phyloP scores from a whole-genome alignment of 116 monocot genomes.

The Cymodocea nodosa region DNA sequence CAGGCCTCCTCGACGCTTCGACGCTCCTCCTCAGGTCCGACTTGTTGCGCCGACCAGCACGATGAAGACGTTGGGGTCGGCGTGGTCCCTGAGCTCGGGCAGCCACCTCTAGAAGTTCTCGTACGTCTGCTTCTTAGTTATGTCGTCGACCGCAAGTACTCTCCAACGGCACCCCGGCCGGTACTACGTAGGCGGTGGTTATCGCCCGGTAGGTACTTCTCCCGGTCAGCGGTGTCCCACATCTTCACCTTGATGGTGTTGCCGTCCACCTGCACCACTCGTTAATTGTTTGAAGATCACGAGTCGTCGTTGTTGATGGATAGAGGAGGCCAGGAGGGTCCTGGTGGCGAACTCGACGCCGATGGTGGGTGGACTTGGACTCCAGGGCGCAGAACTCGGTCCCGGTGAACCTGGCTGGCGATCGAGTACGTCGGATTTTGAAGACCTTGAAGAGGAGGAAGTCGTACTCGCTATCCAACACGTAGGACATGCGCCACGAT shows the following conservation, averaged over 20 bases:
- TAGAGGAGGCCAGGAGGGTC: neutral
- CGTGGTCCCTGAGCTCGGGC: constrained; percentile 69
- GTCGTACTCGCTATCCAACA: constrained; percentile 2
- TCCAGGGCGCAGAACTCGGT: constrained; percentile 8
- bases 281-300: too few relatives aligned
- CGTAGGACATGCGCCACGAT: constrained; percentile 4
- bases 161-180: constrained; percentile 19
- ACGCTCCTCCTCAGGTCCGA: constrained; percentile 49
- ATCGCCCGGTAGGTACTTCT: constrained; percentile 57
- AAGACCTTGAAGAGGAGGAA: constrained; percentile 12
- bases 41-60: constrained; percentile 76
- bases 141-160: constrained; percentile 17
- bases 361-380: constrained; percentile 8
- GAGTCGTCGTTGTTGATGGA: too few relatives aligned
- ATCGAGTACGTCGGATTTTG: neutral
- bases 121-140: constrained; percentile 40
- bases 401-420: constrained; percentile 9
- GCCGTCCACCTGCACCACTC: constrained; percentile 31
- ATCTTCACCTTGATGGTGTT: constrained; percentile 57
- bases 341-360: constrained; percentile 12
- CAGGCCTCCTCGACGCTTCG: constrained; percentile 68
- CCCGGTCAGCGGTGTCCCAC: constrained; percentile 63
- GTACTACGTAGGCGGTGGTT: constrained; percentile 21
- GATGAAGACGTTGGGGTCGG: constrained; percentile 66
- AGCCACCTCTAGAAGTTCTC: constrained; percentile 70